Conservation (phyloP, 208 protist genomes). For the Crithidia fasciculata region DNA sequence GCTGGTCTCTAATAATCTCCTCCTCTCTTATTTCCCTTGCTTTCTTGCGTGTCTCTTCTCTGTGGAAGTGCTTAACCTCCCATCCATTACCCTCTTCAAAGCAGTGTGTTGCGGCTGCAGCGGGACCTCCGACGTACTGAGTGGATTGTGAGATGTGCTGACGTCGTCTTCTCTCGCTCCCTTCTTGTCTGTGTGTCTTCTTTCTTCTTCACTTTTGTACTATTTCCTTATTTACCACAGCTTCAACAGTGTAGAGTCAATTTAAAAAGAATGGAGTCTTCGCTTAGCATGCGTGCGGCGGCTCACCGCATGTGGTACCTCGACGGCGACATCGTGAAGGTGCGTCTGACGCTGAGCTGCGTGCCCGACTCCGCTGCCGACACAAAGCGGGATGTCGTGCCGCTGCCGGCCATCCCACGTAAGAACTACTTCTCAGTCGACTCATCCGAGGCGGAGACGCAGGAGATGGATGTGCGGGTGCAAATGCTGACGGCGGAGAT, state of each 20-base stretch:
- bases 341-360: conserved; percentile 41
- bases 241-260: too few species aligned
- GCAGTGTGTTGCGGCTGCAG: too few species aligned
- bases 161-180: too few species aligned
- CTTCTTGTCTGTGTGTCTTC: too few species aligned
- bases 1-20: conserved; percentile 14
- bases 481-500: conserved; percentile 34
- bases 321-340: conserved; percentile 61
- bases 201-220: not conserved
- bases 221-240: not conserved
- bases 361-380: conserved; percentile 28
- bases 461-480: conserved; percentile 42
- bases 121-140: too few species aligned
- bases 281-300: conserved; percentile 17
- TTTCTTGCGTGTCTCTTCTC: conserved; percentile 2
- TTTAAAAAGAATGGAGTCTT: conserved; percentile 22
- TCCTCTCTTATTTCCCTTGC: not conserved
- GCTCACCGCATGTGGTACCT: conserved; percentile 70
- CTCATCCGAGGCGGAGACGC: conserved; percentile 11
- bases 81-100: too few species aligned
- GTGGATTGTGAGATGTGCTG: too few species aligned
- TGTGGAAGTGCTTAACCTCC: not conserved
- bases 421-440: conserved; percentile 54
- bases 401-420: conserved; percentile 10
- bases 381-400: conserved; percentile 16